Conservation (phyloP, 2,329 filamentous ascomycete species). For the Trichoderma brevicompactum region DNA sequence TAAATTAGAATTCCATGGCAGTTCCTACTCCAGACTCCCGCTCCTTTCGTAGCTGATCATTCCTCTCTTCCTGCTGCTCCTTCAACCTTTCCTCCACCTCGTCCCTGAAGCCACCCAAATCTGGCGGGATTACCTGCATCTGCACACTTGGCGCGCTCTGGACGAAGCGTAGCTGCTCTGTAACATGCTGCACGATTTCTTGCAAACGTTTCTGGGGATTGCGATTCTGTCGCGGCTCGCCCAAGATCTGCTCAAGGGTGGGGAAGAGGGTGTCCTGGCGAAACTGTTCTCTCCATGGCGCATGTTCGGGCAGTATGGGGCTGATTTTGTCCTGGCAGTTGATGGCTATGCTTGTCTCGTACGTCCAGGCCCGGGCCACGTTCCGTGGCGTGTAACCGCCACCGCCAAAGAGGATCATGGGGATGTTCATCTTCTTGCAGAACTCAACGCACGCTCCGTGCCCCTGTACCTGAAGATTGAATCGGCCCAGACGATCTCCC, state of each 20-base stretch:
- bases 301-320: slow-evolving; percentile 74
- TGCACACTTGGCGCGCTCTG: slow-evolving; percentile 85
- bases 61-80: slow-evolving; percentile 65
- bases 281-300: slow-evolving; percentile 88
- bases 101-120: slow-evolving; percentile 69
- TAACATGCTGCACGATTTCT: slow-evolving; percentile 76
- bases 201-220: slow-evolving; percentile 77
- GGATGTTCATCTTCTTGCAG: slow-evolving; percentile 79
- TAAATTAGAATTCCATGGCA: slow-evolving; percentile 56
- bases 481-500: slow-evolving; percentile 89
- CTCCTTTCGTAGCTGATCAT: slow-evolving; percentile 56
- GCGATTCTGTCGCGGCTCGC: slow-evolving; percentile 73
- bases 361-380: slow-evolving; percentile 94
- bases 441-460: slow-evolving; percentile 91
- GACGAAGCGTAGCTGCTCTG: slow-evolving; percentile 86
- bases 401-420: slow-evolving; percentile 88
- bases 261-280: slow-evolving; percentile 87
- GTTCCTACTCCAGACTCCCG: slow-evolving; percentile 62
- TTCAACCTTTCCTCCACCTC: slow-evolving; percentile 70
- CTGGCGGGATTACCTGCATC: slow-evolving; percentile 77
- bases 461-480: slow-evolving; percentile 94
- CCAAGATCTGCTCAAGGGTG: slow-evolving; percentile 72
- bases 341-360: slow-evolving; percentile 91
- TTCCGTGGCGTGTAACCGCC: slow-evolving; percentile 97
- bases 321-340: slow-evolving; percentile 71